A percentile compares a stretch with the other conserved stretches of the same genome.
These are phyloP conservation scores for Leccinum imitatum DNA, from an alignment of 768 basidiomycete species.

Conservation along the genomic window DNA sequence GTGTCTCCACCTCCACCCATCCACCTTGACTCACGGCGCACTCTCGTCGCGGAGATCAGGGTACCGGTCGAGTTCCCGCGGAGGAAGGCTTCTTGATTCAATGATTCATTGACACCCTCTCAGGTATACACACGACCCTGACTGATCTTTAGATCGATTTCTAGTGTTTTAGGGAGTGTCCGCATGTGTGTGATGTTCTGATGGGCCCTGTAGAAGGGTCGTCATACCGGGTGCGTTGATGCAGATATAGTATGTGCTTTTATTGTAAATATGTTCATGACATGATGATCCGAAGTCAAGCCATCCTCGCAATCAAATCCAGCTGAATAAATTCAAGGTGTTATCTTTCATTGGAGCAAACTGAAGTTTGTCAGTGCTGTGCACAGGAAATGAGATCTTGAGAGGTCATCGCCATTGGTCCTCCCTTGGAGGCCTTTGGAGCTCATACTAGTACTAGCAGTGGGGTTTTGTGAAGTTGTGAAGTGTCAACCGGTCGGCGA, in stretches of 20 bases:
- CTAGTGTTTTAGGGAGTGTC: no score
- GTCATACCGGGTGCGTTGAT: no score
- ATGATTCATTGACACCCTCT: no score
- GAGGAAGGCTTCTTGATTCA: background rate
- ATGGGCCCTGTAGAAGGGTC: no score
- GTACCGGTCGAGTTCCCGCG: background rate
- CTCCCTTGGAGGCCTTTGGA: background rate
- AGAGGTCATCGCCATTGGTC: constrained; percentile 10
- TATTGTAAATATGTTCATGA: background rate
- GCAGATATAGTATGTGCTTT: no score
- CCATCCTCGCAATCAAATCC: no score
- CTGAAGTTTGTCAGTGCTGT: background rate
- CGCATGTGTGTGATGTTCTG: no score
- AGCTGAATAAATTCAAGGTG: no score
- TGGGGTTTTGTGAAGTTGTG: background rate
- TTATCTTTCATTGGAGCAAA: background rate
- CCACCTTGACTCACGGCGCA: background rate
- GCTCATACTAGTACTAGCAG: background rate
- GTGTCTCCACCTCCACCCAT: background rate
- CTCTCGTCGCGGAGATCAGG: background rate
- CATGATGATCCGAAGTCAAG: background rate
- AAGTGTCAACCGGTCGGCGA: no score
- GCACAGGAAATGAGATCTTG: background rate
- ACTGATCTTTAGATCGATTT: background rate
- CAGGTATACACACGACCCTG: background rate